These are phyloP conservation scores for Mycena venus DNA, from an alignment of 768 basidiomycete species.

Conservation along the genomic window DNA sequence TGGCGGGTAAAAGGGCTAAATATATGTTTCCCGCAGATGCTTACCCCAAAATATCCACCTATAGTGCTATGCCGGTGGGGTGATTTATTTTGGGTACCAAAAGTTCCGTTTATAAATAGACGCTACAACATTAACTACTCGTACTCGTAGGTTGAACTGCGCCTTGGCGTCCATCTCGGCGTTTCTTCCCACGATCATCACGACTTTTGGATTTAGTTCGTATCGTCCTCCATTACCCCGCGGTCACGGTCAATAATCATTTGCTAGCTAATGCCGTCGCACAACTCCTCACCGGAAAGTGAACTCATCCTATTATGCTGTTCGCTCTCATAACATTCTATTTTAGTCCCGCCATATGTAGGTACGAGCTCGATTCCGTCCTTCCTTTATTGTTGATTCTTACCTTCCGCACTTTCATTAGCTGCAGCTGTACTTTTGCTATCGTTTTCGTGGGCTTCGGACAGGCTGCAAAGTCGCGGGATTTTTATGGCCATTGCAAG, in stretches of 20 bases:
- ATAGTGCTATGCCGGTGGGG: constrained; percentile 77
- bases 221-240: constrained; percentile 6
- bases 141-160: constrained; percentile 76
- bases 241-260: constrained; percentile 5
- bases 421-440: constrained; percentile 76
- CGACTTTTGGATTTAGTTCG: constrained; percentile 80
- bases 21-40: neutral
- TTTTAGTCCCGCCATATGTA: constrained; percentile 80
- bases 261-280: constrained; percentile 70
- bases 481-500: constrained; percentile 61
- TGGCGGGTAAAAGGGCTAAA: constrained; percentile 65
- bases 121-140: no score
- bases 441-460: constrained; percentile 71
- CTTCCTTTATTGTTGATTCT: neutral
- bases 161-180: constrained; percentile 84
- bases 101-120: no score
- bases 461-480: constrained; percentile 73
- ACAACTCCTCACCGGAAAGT: constrained; percentile 70
- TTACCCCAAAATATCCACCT: neutral
- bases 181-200: constrained; percentile 87
- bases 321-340: neutral
- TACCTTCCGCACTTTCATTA: neutral
- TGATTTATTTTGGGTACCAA: constrained; percentile 88
- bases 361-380: neutral
- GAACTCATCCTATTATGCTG: neutral